Base-by-base conservation (phyloP, 441 rosid species). In the Arabidopsis lyrata region DNA sequence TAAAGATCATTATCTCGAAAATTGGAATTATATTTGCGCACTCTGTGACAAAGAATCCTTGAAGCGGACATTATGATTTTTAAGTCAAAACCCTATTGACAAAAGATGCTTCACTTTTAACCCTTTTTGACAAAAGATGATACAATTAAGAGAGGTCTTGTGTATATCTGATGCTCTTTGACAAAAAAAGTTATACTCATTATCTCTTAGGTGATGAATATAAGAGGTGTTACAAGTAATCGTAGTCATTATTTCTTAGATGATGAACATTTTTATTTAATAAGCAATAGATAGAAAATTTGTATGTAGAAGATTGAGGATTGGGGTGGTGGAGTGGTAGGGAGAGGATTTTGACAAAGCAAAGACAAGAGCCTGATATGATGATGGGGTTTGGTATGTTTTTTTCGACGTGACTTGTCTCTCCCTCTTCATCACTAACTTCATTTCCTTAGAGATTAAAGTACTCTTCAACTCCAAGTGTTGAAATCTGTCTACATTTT, bases 391-490 rank as follows among this genome's bases (percentile, higher is more conserved):
- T 83, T 86, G 69, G 85, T 83, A 64, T 76, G 76, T 76, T 76
- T 86, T 80, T 80, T 63, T 61, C 87, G 75, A 90, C 77, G 83
- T 84, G 90, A 90, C 86, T 75, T 86, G 95, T 86, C 90, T 76
- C 74, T 58, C 41, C 71, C 24, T 77, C 89, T 78, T 75, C 81
- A 70, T 90, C 93, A 80, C 78, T 78, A 66, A 36, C 52, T 70
- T 10, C 44, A 39, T 22, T 29, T 7, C 18, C 39, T 57, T 38
- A 36, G 42, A 27, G 13, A 63, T 39, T 8, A 12, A 73, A 65
- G 39, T 60, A 60, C 10, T 58, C 8, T 58, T 8, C 47, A 74
- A 66, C 44, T 67, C 67, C 73, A 39, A 58, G 60, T 8, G 39
- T 55, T 16, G 11, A 63, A 63, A n/a, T 62, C 12, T 15, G 35